Percentiles rank a stretch among this genome's conserved stretches.
phyloP scores from a whole-genome alignment of 2,329 filamentous ascomycete species.

The Aspergillus latus region DNA sequence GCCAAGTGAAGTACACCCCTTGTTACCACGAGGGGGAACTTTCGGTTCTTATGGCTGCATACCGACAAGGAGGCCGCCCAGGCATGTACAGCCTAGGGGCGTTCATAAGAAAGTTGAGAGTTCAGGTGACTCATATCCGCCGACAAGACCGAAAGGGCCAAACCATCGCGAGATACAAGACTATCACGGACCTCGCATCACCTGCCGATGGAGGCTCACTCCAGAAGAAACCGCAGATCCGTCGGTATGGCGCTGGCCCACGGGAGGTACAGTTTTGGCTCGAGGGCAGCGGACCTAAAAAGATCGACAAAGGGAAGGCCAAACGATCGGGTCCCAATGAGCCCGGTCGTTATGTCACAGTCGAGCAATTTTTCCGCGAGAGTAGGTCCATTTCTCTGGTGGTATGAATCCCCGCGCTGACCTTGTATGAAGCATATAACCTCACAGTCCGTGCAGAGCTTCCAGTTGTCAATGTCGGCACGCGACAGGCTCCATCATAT shows the following conservation, averaged over 20 bases:
- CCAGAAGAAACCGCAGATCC: conserved; percentile 38
- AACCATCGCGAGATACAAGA: conserved; percentile 43
- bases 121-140: conserved; percentile 43
- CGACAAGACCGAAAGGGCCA: conserved; percentile 37
- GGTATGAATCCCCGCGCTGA: not conserved
- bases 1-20: conserved; percentile 61
- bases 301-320: conserved; percentile 28
- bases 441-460: conserved; percentile 42
- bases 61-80: conserved; percentile 22
- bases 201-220: conserved; percentile 36
- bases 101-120: conserved; percentile 44
- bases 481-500: conserved; percentile 57
- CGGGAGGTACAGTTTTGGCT: conserved; percentile 58
- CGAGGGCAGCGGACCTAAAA: conserved; percentile 29
- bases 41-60: too few relatives aligned
- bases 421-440: conserved; percentile 24
- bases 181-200: conserved; percentile 48
- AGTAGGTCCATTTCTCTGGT: conserved; percentile 32
- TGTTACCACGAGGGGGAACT: conserved; percentile 53
- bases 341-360: conserved; percentile 48
- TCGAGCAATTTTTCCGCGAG: conserved; percentile 53
- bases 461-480: conserved; percentile 69
- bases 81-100: conserved; percentile 27
- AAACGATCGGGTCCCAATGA: conserved; percentile 35
- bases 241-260: conserved; percentile 48